A percentile compares a stretch with the other conserved stretches of the same genome.
phyloP scores from a whole-genome alignment of 2,329 filamentous ascomycete genomes.

The Fusarium cyanostomum region DNA sequence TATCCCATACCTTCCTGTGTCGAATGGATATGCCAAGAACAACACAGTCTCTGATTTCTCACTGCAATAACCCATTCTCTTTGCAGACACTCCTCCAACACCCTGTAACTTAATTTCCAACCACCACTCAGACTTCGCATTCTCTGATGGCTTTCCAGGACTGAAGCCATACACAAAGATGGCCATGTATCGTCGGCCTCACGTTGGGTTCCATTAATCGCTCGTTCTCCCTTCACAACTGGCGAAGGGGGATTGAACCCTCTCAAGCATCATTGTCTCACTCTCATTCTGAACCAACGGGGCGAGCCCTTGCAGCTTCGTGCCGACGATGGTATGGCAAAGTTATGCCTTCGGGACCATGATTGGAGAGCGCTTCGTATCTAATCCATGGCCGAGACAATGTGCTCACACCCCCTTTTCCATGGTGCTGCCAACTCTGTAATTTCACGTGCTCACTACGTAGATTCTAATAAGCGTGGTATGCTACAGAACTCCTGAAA shows the following conservation, averaged over 20 bases:
- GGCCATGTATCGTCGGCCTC: too few relatives aligned
- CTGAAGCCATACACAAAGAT: too few relatives aligned
- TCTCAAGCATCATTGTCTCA: not conserved
- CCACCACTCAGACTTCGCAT: too few relatives aligned
- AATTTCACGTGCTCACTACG: too few relatives aligned
- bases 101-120: too few relatives aligned
- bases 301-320: not conserved
- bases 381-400: conserved; percentile 29
- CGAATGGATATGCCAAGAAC: too few relatives aligned
- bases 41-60: too few relatives aligned
- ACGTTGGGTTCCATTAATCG: not conserved
- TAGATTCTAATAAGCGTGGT: not conserved
- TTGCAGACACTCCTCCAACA: too few relatives aligned
- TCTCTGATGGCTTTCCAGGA: too few relatives aligned
- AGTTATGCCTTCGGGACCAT: too few relatives aligned
- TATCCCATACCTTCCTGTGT: too few relatives aligned
- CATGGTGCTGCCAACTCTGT: not conserved
- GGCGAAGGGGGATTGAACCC: not conserved
- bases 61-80: too few relatives aligned
- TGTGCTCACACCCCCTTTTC: conserved; percentile 18
- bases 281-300: not conserved
- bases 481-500: not conserved
- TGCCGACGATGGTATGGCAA: not conserved
- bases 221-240: not conserved
- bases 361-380: not conserved